Evolutionary conservation across 1,284 basidiomycete species (phyloP).

Genomic region (Moesziomyces globuligerus): DNA sequence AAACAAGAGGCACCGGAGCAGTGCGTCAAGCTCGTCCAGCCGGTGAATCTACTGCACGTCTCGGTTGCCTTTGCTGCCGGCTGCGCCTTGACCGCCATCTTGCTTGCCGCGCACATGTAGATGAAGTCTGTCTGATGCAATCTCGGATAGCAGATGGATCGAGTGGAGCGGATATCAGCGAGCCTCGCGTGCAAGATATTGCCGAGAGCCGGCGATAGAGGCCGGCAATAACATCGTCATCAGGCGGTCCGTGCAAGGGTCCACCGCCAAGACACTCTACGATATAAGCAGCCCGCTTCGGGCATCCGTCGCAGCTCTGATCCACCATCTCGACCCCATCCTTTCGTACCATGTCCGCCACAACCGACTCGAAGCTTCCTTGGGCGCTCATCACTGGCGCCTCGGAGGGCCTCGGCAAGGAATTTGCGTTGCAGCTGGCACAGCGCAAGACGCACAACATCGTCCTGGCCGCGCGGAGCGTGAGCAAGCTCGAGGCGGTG

Average conservation of each 20-base stretch:
- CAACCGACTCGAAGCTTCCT: slow-evolving; percentile 7
- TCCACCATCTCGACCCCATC: no score
- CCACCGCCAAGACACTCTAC: no score
- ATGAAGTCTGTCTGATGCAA: no score
- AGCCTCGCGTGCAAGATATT: no score
- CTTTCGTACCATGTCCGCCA: background rate
- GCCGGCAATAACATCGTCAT: no score
- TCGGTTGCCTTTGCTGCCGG: slow-evolving; percentile 1
- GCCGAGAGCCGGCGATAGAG: no score
- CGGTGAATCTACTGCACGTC: slow-evolving; percentile 1
- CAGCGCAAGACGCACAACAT: slow-evolving; percentile 30
- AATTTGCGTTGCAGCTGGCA: slow-evolving; percentile 19
- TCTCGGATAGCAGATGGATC: no score
- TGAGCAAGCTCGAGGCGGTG: slow-evolving; percentile 14
- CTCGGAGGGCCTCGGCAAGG: slow-evolving; percentile 27
- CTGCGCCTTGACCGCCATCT: background rate
- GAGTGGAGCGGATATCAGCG: no score
- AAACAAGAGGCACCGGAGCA: background rate
- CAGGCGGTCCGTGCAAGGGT: no score
- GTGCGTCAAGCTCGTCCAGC: background rate
- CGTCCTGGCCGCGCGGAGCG: slow-evolving; percentile 21
- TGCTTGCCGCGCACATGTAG: background rate
- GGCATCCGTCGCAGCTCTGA: no score
- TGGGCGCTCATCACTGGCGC: slow-evolving; percentile 34
- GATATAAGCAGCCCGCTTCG: no score